Evolutionary conservation across 306 rosid genomes (phyloP).

Genomic region (Castanea mollissima): DNA sequence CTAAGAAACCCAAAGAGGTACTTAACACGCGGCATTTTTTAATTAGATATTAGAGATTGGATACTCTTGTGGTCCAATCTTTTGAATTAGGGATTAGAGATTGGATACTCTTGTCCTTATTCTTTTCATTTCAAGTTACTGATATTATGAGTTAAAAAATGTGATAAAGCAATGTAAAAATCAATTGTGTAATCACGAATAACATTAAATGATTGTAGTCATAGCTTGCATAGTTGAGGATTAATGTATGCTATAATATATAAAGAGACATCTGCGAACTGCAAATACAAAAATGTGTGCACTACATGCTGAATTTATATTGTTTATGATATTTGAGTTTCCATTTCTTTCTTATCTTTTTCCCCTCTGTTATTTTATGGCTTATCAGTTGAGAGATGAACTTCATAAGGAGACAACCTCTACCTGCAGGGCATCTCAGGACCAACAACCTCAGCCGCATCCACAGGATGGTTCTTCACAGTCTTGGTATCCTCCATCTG

Average conservation of each 20-base stretch:
- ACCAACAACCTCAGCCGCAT: constrained; percentile 56
- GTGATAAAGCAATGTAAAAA: not conserved
- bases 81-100: no score
- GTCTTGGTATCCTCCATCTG: constrained; percentile 88
- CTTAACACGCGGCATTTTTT: no score
- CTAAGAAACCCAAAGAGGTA: not conserved
- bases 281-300: no score
- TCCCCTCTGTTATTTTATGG: not conserved
- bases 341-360: not conserved
- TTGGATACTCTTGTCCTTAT: no score
- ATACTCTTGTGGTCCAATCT: not conserved
- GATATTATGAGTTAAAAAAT: not conserved
- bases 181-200: not conserved
- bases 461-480: constrained; percentile 62
- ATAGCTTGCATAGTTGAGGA: not conserved
- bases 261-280: not conserved
- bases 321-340: not conserved
- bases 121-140: not conserved
- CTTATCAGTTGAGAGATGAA: constrained; percentile 52
- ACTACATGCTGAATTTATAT: not conserved
- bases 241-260: not conserved
- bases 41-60: no score
- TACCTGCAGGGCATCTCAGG: constrained; percentile 75
- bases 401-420: constrained; percentile 50
- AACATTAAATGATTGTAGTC: not conserved